These are phyloP conservation scores for Curvularia verruculosa DNA, from an alignment of 2,329 filamentous ascomycete genomes.

Conservation along the genomic window DNA sequence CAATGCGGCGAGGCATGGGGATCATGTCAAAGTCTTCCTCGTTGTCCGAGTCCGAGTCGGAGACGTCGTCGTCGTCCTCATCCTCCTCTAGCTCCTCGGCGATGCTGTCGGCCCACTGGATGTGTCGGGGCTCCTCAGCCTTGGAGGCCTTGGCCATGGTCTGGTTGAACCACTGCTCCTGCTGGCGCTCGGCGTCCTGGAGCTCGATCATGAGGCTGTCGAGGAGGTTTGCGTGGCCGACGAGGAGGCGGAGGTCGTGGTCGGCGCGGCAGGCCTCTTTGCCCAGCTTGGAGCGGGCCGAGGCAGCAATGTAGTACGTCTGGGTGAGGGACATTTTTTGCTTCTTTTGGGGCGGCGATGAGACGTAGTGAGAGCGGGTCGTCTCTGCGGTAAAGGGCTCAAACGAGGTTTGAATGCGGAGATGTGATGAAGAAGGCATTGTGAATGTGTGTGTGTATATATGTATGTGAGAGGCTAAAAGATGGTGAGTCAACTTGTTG, in stretches of 20 bases:
- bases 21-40: slow-evolving; percentile 59
- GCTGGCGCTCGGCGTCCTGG: slow-evolving; percentile 90
- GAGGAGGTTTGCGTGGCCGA: slow-evolving; percentile 97
- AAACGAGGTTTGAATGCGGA: slow-evolving; percentile 55
- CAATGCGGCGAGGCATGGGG: slow-evolving; percentile 49
- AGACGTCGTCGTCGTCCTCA: slow-evolving; percentile 54
- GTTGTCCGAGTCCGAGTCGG: slow-evolving; percentile 60
- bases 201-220: slow-evolving; percentile 92
- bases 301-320: slow-evolving; percentile 98
- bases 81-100: slow-evolving; percentile 74
- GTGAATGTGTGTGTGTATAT: too few species aligned
- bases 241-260: slow-evolving; percentile 92
- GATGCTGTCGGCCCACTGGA: slow-evolving; percentile 86
- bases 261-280: slow-evolving; percentile 87
- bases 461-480: slow-evolving; percentile 39
- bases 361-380: slow-evolving; percentile 51
- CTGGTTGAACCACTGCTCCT: slow-evolving; percentile 98
- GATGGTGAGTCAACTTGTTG: slow-evolving; percentile 60
- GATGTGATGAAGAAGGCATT: slow-evolving; percentile 57
- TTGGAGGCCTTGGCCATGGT: slow-evolving; percentile 78
- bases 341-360: slow-evolving; percentile 58
- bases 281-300: slow-evolving; percentile 94
- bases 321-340: slow-evolving; percentile 97
- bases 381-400: slow-evolving; percentile 55
- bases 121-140: slow-evolving; percentile 68